Base-by-base conservation (phyloP, 371 early-diverging fungal species). In the Sporodiniella umbellata region DNA sequence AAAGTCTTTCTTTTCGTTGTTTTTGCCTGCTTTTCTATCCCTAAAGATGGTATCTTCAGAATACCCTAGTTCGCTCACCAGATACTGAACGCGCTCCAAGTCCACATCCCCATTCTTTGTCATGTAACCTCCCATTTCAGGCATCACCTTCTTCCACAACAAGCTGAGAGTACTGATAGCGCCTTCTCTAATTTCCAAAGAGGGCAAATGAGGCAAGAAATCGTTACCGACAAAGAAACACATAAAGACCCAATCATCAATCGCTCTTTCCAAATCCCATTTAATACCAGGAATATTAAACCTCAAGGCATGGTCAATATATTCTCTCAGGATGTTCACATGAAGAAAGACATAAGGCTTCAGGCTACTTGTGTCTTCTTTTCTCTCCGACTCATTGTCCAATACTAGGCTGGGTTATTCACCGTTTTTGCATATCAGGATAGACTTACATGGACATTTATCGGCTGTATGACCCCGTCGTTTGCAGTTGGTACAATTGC, bases 201-300 rank as follows among this genome's bases (percentile, higher is more conserved):
- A 95, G 0, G 99, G 99, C 45, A 99, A 66, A 66, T 98, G 98
- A 4, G 99, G 99, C 56, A 99, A 74, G 77, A 99, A 99, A 78
- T 99, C 99, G 72, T 99, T 99, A 53, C 99, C 99, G 22, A 98
- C 97, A 78, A 99, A 96, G 80, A 99, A 99, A 64, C 96, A 96
- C 63, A 99, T 66, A 56, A 99, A 96, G 17, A 99, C 91, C 96
- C 96, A 99, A 72, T 99, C 99, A 58, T 98, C 98, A 53, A 99
- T 85, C 0, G 99, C 94, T 23, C 95, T 83, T 60, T 97, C 95
- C 18, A 95, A 65, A 61, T 94, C 85, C 78, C 86, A 95, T 12
- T 66, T 68, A 56, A 90, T 85, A 8, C 81, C 79, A 18, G 84
- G 68, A 19, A 80, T 57, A 17, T 82, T 74, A 18, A 85, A 79